Evolutionary conservation across 2,329 filamentous ascomycete genomes (phyloP).

Genomic region (Penicillium sp.): DNA sequence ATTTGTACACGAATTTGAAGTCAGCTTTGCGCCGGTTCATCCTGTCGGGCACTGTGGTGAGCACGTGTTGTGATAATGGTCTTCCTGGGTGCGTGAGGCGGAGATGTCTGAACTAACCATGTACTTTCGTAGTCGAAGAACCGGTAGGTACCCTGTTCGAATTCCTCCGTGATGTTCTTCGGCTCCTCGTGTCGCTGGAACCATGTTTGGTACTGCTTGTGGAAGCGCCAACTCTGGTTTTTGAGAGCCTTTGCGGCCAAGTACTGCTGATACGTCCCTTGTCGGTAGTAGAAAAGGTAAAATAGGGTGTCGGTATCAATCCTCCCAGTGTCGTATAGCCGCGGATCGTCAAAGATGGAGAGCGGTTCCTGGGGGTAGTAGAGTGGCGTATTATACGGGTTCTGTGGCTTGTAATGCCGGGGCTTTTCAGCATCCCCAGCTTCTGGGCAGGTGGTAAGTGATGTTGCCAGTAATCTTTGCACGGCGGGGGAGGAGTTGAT

Average conservation of each 20-base stretch:
- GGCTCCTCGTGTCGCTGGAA: constrained; percentile 98
- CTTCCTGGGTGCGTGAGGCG: constrained; percentile 1
- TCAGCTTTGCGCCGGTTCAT: constrained; percentile 98
- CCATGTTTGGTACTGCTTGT: constrained; percentile 99
- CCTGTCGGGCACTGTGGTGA: constrained; percentile 57
- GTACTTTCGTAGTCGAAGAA: constrained; percentile 99
- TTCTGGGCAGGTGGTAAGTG: constrained; percentile 74
- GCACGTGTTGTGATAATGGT: constrained; percentile 8
- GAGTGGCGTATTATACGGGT: constrained; percentile 75
- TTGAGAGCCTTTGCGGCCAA: constrained; percentile 96
- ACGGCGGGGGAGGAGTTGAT: constrained; percentile 67
- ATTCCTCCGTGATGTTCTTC: constrained; percentile 98
- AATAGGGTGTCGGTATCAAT: constrained; percentile 97
- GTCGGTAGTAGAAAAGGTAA: constrained; percentile 99
- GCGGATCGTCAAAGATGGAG: constrained; percentile 86
- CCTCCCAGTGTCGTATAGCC: constrained; percentile 72
- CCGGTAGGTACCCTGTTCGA: constrained; percentile 96
- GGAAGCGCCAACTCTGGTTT: constrained; percentile 97
- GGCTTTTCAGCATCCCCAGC: constrained; percentile 79
- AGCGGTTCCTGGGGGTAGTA: constrained; percentile 95
- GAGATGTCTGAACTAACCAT: constrained; percentile 67
- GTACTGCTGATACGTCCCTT: constrained; percentile 94
- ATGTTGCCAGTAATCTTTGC: constrained; percentile 74
- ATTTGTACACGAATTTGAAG: constrained; percentile 98
- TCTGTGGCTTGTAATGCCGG: constrained; percentile 80